Base-by-base conservation (phyloP, 2,329 filamentous ascomycete species). In the Hypoxylon sp. region DNA sequence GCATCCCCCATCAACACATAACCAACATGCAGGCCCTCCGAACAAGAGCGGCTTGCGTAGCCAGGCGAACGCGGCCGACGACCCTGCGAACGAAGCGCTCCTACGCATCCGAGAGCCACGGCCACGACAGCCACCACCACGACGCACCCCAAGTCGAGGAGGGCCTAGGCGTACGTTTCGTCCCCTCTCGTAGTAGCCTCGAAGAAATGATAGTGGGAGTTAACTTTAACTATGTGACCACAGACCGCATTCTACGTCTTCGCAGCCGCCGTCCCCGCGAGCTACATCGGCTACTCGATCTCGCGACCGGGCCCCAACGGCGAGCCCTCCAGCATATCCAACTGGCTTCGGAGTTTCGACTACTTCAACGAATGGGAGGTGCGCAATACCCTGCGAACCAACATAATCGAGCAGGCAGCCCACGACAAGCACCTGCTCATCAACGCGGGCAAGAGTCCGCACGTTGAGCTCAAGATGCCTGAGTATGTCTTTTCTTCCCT, bases 371-470 rank as follows among this genome's bases (percentile, higher is more conserved):
- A 84, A 66, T 87, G 84, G 84, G 84, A 84, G 77, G 78, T 81
- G 70, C 84, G 84, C 78, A 88, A 88, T 76, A 77, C 82, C 29
- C 77, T 87, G 59, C 86, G 86, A 78, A 85, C 84, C 44, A 82
- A 83, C 61, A 78, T 83, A 22, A 74, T 85, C 71, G 84, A 89
- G 76, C 86, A 88, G 80, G 87, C 87, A 48, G 85, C 85, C 47
- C 85, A 82, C 76, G 87, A 89, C 80, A 85, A 84, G 75, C 85
- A 88, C 72, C 81, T 89, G 57, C 84, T 89, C 72, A 77, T 82
- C 73, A 81, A 84, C 73, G 80, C 78, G 59, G 78, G 80, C 73
- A 82, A 81, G 76, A 82, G 82, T 77, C 76, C 75, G 70, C 82
- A 82, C 71, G 79, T 86, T 72, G 86, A 89, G 69, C 81, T 89